Percentiles rank a stretch among this genome's conserved stretches.
phyloP scores from a whole-genome alignment of 179 eudicot genomes.

The Carnegiea gigantea region DNA sequence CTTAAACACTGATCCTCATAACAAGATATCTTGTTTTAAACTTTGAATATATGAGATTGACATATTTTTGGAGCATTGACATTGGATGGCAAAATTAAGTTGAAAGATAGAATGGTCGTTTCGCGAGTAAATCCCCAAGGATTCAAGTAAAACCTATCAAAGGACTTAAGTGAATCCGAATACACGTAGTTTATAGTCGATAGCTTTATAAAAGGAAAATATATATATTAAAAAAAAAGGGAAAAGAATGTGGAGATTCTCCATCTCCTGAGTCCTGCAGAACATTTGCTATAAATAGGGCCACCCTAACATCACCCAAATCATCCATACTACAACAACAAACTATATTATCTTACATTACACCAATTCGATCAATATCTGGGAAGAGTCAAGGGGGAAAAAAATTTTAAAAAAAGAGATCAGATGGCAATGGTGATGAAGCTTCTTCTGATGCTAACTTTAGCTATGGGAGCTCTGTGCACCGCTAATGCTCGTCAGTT shows the following conservation, averaged over 20 bases:
- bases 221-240: neutral
- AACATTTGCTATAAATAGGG: conserved; percentile 9
- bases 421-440: neutral
- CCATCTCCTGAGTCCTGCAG: neutral
- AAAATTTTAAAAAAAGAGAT: neutral
- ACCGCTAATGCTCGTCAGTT: neutral
- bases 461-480: neutral
- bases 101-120: too few species aligned
- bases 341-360: neutral
- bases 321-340: neutral
- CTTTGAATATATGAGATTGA: too few species aligned
- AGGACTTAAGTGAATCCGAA: neutral
- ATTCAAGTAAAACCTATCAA: neutral
- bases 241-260: neutral
- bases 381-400: neutral
- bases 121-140: too few species aligned
- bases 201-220: neutral
- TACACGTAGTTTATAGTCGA: neutral
- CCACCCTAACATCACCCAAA: neutral
- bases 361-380: too few species aligned
- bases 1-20: too few species aligned
- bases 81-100: too few species aligned
- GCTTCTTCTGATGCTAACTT: neutral
- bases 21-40: too few species aligned
- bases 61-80: too few species aligned